Evolutionary conservation across 345 rosid species (phyloP).

Genomic region (Brassica cretica): DNA sequence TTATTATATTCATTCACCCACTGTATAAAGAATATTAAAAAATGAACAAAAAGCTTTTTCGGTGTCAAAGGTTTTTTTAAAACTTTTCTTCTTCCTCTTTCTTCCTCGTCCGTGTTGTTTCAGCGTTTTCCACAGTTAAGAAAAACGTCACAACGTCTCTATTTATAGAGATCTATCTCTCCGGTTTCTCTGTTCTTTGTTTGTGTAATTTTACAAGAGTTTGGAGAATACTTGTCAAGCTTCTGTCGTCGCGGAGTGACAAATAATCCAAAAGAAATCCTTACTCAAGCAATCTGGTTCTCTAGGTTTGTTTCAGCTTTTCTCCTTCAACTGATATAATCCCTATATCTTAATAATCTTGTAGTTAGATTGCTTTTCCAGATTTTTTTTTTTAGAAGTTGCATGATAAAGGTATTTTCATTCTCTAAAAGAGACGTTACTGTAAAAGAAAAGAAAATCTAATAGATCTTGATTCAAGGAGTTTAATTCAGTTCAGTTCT

Average conservation of each 20-base stretch:
- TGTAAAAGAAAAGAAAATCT: not conserved
- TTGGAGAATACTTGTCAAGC: constrained; percentile 6
- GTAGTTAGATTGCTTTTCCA: constrained; percentile 22
- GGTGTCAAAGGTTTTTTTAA: not conserved
- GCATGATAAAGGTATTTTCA: not conserved
- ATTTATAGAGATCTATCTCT: not conserved
- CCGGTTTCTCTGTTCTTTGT: not conserved
- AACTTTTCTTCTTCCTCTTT: not conserved
- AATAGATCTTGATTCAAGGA: constrained; percentile 14
- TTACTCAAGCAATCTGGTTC: not conserved
- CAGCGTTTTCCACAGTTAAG: constrained; percentile 27
- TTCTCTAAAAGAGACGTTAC: constrained; percentile 17
- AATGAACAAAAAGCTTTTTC: not conserved
- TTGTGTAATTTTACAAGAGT: not conserved
- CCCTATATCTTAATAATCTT: not conserved
- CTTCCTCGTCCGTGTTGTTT: constrained; percentile 19
- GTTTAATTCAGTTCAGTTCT: not conserved
- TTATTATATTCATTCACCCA: not conserved
- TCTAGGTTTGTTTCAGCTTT: constrained; percentile 7
- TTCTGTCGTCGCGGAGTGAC: not conserved
- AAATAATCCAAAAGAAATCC: not conserved
- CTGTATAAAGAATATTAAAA: not conserved
- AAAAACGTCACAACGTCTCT: constrained; percentile 1
- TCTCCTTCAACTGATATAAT: not conserved
- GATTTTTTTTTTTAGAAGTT: not conserved